phyloP scores from a whole-genome alignment of 2,329 filamentous ascomycete species.

The Pseudogymnoascus sp. region DNA sequence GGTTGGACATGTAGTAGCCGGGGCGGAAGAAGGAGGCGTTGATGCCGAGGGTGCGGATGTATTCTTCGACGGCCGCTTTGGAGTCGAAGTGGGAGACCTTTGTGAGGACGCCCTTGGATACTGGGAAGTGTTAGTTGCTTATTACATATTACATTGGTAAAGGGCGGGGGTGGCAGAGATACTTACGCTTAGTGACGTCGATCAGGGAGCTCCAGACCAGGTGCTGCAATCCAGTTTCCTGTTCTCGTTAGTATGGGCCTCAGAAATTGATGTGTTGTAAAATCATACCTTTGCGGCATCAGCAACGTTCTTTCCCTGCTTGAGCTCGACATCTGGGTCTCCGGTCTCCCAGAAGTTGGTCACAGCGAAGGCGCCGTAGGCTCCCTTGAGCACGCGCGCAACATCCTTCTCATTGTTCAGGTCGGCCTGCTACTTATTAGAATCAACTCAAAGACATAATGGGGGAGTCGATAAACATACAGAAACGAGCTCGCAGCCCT shows the following conservation, averaged over 20 bases:
- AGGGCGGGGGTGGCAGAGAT: background rate
- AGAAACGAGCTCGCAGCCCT: conserved; percentile 37
- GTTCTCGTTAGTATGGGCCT: conserved; percentile 10
- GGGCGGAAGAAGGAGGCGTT: conserved; percentile 42
- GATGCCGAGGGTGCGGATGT: conserved; percentile 31
- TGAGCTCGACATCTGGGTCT: conserved; percentile 34
- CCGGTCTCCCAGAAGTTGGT: conserved; percentile 30
- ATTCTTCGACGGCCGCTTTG: conserved; percentile 33
- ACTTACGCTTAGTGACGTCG: conserved; percentile 34
- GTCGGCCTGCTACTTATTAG: conserved; percentile 28
- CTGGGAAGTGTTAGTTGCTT: conserved; percentile 20
- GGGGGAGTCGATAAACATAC: conserved; percentile 20
- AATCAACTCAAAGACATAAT: background rate
- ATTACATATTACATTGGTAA: background rate
- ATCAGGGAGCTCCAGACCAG: conserved; percentile 39
- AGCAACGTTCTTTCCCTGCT: conserved; percentile 41
- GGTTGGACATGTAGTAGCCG: conserved; percentile 46
- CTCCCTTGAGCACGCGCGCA: conserved; percentile 24
- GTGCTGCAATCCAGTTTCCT: conserved; percentile 37
- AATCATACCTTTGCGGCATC: conserved; percentile 36
- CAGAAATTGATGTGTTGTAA: background rate
- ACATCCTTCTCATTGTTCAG: conserved; percentile 36
- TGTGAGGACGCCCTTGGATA: conserved; percentile 34
- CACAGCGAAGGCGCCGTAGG: conserved; percentile 27
- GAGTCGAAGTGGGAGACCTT: conserved; percentile 34